Base-by-base conservation (phyloP, 352 stramenopile genomes). In the Globisporangium splendens region DNA sequence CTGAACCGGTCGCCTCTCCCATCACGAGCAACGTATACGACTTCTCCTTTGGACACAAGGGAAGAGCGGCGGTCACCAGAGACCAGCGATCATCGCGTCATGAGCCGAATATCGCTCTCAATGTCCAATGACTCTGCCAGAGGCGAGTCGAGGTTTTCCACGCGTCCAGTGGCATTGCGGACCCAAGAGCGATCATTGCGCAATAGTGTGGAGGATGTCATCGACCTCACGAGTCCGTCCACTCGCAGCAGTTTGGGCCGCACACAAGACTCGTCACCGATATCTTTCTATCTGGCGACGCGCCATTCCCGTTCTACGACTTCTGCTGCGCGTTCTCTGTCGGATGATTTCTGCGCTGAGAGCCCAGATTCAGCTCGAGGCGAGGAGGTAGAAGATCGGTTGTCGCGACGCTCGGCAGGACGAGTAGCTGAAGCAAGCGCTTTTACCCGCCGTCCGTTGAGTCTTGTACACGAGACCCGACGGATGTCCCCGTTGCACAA, bases 161-260 rank as follows among this genome's bases (percentile, higher is more conserved):
- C 46, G 41, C 44, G 28, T 5, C 46, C 46, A 18, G 39, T 12
- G 0, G 33, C 41, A 35, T 46, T 46, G 44, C 20, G 46, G 39
- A 10, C 46, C 13, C 13, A 17, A 35, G 48, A 33, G 17, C 43
- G 38, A 15, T 47, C 28, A 22, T 65, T 64, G 22, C 39, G 55
- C 12, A 56, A 53, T 62, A 35, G 28, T 10, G 28, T 8, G 7
- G 64, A 56, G 41, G 57, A 65, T 44, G 58, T 88, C 31, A 88
- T 91, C 46, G 80, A 91, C 35, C 76, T 89, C 28, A 88, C 78
- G 8, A 86, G 75, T 59, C 70, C 80, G 20, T 58, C 50, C 20
- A 46, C 49, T 52, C 60, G 50, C 33, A 50, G 35, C 39, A 62
- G 48, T 33, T 18, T 51, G 5, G 57, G 47, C 42, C 65, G 61